Evolutionary conservation across 805 yeast genomes (phyloP).

Genomic region (Brettanomyces nanus): DNA sequence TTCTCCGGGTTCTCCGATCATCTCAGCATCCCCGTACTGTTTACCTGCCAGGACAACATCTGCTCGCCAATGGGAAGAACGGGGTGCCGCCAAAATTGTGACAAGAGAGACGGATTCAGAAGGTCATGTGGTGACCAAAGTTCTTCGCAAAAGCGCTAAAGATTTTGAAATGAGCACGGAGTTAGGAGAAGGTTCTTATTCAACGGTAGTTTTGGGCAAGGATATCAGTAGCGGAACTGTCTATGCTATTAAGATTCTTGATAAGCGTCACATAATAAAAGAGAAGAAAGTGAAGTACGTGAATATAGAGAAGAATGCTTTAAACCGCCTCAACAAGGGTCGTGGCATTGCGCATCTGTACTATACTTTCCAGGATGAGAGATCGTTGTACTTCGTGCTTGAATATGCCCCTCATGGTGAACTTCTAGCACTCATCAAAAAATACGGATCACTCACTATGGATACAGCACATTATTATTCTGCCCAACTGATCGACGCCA

Average conservation of each 20-base stretch:
- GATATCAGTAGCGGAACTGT: constrained; percentile 56
- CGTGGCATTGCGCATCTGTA: constrained; percentile 60
- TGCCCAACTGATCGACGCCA: constrained; percentile 69
- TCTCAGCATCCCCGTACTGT: no score
- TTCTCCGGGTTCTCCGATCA: no score
- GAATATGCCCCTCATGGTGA: constrained; percentile 82
- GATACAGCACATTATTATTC: constrained; percentile 59
- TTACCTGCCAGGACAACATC: no score
- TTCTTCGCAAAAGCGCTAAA: constrained; percentile 50
- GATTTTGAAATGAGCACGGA: constrained; percentile 85
- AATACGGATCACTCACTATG: constrained; percentile 63
- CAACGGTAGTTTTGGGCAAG: constrained; percentile 82
- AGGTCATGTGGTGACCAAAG: constrained; percentile 45
- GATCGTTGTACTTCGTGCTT: constrained; percentile 62
- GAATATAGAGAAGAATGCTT: constrained; percentile 72
- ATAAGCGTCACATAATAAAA: constrained; percentile 67
- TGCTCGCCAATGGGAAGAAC: constrained; percentile 49
- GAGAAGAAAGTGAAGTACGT: constrained; percentile 83
- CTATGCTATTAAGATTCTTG: constrained; percentile 72
- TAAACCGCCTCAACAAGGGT: constrained; percentile 51
- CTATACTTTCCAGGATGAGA: constrained; percentile 74
- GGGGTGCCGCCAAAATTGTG: constrained; percentile 52
- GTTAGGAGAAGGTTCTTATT: constrained; percentile 94
- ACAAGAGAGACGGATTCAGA: constrained; percentile 31
- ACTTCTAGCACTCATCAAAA: constrained; percentile 56